Percentiles rank a stretch among this genome's conserved stretches.
These are phyloP conservation scores for Arachnomyces sp. DNA, from an alignment of 2,329 filamentous ascomycete species.

Conservation along the genomic window DNA sequence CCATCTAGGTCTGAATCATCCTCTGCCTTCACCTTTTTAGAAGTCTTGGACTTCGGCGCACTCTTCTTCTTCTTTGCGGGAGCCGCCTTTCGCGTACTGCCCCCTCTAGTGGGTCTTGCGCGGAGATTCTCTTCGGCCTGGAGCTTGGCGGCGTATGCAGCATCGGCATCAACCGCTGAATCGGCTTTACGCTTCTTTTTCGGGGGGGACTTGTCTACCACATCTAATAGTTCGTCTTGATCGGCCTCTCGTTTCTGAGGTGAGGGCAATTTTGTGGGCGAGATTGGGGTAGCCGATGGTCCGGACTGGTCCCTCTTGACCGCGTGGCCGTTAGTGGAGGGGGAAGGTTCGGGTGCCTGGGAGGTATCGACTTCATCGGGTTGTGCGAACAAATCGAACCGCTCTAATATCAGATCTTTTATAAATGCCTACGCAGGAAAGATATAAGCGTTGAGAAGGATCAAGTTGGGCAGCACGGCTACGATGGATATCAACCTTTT, in stretches of 20 bases:
- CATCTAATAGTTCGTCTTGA: slow-evolving; percentile 34
- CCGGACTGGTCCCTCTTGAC: slow-evolving; percentile 15
- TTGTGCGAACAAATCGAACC: slow-evolving; percentile 60
- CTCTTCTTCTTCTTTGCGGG: slow-evolving; percentile 66
- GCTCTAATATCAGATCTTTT: slow-evolving; percentile 62
- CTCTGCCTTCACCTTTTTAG: slow-evolving; percentile 63
- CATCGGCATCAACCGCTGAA: slow-evolving; percentile 68
- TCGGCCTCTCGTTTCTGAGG: slow-evolving; percentile 35
- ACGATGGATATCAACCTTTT: slow-evolving; percentile 44
- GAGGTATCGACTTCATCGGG: slow-evolving; percentile 31
- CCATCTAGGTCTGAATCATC: slow-evolving; percentile 73
- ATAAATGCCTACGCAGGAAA: slow-evolving; percentile 50
- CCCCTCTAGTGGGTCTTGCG: slow-evolving; percentile 68
- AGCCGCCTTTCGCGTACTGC: slow-evolving; percentile 50
- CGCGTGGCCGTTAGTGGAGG: slow-evolving; percentile 29
- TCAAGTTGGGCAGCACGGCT: slow-evolving; percentile 7
- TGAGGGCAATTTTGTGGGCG: slow-evolving; percentile 26
- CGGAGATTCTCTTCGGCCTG: slow-evolving; percentile 85
- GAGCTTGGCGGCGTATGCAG: slow-evolving; percentile 73
- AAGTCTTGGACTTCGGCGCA: slow-evolving; percentile 40
- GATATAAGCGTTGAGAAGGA: slow-evolving; percentile 3
- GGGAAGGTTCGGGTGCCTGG: slow-evolving; percentile 19
- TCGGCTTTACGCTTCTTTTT: slow-evolving; percentile 61
- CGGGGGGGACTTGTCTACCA: slow-evolving; percentile 29
- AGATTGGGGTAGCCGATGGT: slow-evolving; percentile 22